phyloP scores from a whole-genome alignment of 2,329 filamentous ascomycete genomes.

The Phialocephala sp. region DNA sequence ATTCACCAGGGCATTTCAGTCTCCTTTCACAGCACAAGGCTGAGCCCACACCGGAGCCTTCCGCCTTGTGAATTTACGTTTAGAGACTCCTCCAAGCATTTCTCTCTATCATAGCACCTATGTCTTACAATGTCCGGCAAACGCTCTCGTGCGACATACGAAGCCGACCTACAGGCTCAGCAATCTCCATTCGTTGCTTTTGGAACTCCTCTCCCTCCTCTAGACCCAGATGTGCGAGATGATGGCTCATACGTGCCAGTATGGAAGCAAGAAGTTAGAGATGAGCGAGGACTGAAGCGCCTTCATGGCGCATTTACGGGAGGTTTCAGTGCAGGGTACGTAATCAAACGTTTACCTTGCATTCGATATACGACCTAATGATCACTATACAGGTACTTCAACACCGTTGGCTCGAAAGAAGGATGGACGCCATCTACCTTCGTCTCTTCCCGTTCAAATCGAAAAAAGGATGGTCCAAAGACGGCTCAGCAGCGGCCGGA shows the following conservation, averaged over 20 bases:
- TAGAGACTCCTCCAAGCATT: background rate
- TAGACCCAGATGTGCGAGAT: constrained; percentile 78
- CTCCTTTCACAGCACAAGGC: constrained; percentile 5
- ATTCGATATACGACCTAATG: constrained; percentile 29
- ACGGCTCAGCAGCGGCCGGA: constrained; percentile 68
- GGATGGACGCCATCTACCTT: constrained; percentile 95
- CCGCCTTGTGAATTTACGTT: background rate
- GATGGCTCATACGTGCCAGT: constrained; percentile 91
- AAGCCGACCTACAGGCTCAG: constrained; percentile 71
- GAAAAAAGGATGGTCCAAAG: constrained; percentile 69
- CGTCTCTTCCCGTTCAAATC: constrained; percentile 83
- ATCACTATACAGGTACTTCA: constrained; percentile 76
- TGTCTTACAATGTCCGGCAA: constrained; percentile 71
- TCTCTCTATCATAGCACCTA: constrained; percentile 13
- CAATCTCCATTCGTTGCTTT: constrained; percentile 79
- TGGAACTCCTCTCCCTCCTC: constrained; percentile 82
- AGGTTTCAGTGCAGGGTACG: constrained; percentile 93
- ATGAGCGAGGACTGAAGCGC: constrained; percentile 87
- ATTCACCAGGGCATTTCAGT: background rate
- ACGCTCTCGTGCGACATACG: constrained; percentile 78
- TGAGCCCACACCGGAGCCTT: constrained; percentile 20
- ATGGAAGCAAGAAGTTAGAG: constrained; percentile 98
- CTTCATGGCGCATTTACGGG: constrained; percentile 97
- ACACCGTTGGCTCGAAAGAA: constrained; percentile 97
- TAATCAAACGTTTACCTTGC: constrained; percentile 18